Conservation (phyloP, 2,329 filamentous ascomycete genomes). For the Sporothrix protearum region DNA sequence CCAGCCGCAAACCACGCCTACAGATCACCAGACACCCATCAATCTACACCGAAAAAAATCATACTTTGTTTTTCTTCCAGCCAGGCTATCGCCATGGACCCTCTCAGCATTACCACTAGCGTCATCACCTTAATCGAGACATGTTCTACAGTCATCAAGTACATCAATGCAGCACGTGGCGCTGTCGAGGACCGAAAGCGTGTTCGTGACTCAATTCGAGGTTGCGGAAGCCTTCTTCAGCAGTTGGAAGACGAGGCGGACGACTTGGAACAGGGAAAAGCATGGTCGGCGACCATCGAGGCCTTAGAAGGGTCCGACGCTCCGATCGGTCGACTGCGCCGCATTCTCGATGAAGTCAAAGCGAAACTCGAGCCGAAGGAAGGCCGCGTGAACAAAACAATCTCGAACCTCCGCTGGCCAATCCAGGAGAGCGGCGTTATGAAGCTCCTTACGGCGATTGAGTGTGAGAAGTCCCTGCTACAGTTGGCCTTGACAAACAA, state of each 20-base stretch:
- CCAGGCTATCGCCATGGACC: constrained; percentile 17
- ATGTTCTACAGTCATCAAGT: constrained; percentile 26
- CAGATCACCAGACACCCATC: no score
- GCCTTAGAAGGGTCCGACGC: constrained; percentile 28
- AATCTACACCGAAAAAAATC: no score
- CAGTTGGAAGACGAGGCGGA: constrained; percentile 29
- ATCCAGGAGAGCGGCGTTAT: constrained; percentile 29
- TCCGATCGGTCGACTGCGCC: constrained; percentile 22
- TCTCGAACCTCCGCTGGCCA: constrained; percentile 27
- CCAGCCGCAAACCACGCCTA: no score
- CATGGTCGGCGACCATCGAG: constrained; percentile 29
- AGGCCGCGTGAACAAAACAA: constrained; percentile 18
- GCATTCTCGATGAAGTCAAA: neutral
- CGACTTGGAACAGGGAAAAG: constrained; percentile 26
- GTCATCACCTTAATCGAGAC: constrained; percentile 31
- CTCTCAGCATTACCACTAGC: constrained; percentile 27
- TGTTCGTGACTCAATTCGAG: neutral
- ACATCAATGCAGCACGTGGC: constrained; percentile 23
- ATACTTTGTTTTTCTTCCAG: no score
- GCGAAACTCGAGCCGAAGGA: constrained; percentile 15
- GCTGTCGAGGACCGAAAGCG: neutral
- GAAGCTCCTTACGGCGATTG: constrained; percentile 28
- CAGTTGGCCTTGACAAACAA: neutral
- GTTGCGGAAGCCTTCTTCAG: constrained; percentile 28
- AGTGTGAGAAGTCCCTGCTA: constrained; percentile 23